A percentile compares a stretch with the other conserved stretches of the same genome.
Conservation (phyloP, 164 flowering plant genomes). For the Berberis thunbergii region DNA sequence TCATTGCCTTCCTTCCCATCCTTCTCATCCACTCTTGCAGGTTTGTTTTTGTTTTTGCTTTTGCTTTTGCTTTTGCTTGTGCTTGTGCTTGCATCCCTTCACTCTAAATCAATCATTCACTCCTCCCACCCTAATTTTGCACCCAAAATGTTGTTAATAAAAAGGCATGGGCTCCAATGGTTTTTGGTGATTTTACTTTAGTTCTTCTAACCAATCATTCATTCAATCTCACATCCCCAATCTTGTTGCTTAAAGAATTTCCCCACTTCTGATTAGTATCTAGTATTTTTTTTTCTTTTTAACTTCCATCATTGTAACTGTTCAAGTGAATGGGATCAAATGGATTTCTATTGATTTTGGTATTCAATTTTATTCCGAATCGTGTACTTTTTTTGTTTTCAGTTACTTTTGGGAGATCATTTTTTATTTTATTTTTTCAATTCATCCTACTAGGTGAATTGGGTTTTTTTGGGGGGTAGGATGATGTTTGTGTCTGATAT, state of each 20-base stretch:
- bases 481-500: slow-evolving; percentile 3
- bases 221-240: background rate
- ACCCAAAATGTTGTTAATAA: no score
- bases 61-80: no score
- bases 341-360: no score
- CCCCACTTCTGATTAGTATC: background rate
- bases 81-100: no score
- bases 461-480: background rate
- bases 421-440: no score
- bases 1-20: slow-evolving; percentile 40
- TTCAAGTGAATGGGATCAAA: no score
- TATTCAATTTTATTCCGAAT: no score
- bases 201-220: background rate
- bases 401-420: no score
- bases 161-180: background rate
- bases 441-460: background rate
- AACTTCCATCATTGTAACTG: background rate
- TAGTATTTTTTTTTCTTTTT: background rate
- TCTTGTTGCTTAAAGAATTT: background rate
- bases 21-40: slow-evolving; percentile 35
- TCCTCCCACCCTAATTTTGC: no score
- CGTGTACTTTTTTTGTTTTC: no score
- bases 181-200: background rate
- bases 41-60: slow-evolving; percentile 4
- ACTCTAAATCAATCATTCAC: no score